Conservation (phyloP, 2,329 filamentous ascomycete species). For the Colletotrichum brevisporum region DNA sequence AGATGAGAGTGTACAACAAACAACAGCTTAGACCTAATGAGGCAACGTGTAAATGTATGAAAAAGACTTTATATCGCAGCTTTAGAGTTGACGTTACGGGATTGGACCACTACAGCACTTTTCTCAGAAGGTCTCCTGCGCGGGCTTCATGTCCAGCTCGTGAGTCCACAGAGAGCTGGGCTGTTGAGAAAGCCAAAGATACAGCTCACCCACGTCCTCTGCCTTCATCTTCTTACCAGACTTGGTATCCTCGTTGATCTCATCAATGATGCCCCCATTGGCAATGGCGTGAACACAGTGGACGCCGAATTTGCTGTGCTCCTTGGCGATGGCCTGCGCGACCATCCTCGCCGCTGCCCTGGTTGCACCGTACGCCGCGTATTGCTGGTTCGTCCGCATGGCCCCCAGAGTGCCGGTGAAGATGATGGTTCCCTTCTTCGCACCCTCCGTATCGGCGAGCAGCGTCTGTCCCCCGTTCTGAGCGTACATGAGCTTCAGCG, state of each 20-base stretch:
- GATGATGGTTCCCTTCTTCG: constrained; percentile 70
- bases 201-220: constrained; percentile 70
- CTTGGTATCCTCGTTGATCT: constrained; percentile 61
- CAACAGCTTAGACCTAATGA: too few species aligned
- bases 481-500: constrained; percentile 64
- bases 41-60: not conserved
- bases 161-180: constrained; percentile 40
- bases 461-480: constrained; percentile 62
- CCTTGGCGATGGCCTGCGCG: constrained; percentile 68
- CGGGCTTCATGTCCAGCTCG: constrained; percentile 39
- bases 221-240: constrained; percentile 70
- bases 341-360: constrained; percentile 67
- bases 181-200: constrained; percentile 57
- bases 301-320: constrained; percentile 69
- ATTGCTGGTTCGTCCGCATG: constrained; percentile 67
- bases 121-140: constrained; percentile 37
- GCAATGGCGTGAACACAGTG: constrained; percentile 73
- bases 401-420: constrained; percentile 70
- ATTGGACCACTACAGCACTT: too few species aligned
- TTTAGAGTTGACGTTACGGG: too few species aligned
- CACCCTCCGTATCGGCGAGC: constrained; percentile 58
- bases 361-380: constrained; percentile 68
- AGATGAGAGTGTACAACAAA: too few species aligned
- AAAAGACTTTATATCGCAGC: not conserved
- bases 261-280: constrained; percentile 68